phyloP scores from a whole-genome alignment of 78 protist genomes.

The Ministeria vibrans region DNA sequence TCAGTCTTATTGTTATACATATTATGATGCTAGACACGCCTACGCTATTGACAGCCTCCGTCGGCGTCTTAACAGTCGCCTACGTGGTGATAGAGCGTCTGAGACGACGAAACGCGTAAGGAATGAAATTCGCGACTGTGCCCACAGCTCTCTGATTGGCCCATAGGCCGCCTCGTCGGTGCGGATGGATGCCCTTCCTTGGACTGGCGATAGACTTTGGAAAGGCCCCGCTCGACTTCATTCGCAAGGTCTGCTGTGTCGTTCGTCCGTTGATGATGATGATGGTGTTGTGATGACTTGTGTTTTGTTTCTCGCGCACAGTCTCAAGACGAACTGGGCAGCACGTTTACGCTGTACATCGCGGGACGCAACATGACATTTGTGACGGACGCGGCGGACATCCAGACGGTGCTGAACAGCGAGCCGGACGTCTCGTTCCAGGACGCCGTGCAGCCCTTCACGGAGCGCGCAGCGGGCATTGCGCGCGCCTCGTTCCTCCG shows the following conservation, averaged over 20 bases:
- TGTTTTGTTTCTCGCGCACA: not conserved
- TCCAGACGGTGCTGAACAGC: not conserved
- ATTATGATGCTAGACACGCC: too few relatives aligned
- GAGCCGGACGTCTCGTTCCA: constrained; percentile 11
- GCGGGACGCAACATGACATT: constrained; percentile 10
- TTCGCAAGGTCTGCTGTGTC: not conserved
- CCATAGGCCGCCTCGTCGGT: too few relatives aligned
- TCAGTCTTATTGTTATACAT: too few relatives aligned
- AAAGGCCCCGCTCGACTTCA: not conserved
- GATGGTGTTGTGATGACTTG: not conserved
- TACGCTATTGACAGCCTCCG: too few relatives aligned
- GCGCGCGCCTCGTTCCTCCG: not conserved
- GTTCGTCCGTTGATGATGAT: not conserved
- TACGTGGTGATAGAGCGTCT: too few relatives aligned
- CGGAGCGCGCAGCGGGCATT: constrained; percentile 7
- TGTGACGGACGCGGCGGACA: not conserved
- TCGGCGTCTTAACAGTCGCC: too few relatives aligned
- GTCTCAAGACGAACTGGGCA: not conserved
- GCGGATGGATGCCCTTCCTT: too few relatives aligned
- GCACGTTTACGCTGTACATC: not conserved
- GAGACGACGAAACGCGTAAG: too few relatives aligned
- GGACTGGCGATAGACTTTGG: not conserved
- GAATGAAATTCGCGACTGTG: too few relatives aligned
- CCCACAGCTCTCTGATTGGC: too few relatives aligned
- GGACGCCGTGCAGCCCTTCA: constrained; percentile 3